Conservation (phyloP, 176 grass and related monocot species). For the Eleusine coracana region DNA sequence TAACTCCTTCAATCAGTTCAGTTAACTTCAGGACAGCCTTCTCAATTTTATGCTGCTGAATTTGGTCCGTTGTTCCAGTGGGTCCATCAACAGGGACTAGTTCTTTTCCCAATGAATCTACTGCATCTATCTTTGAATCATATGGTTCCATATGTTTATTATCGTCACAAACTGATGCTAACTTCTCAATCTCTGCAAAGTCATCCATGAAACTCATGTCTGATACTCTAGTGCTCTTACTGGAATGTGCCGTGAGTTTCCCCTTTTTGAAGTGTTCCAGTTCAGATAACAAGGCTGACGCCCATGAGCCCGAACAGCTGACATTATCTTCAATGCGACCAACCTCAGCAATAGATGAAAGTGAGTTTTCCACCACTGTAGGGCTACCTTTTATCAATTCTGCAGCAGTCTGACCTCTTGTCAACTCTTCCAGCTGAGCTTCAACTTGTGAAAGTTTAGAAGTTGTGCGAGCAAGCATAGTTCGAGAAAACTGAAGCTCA, state of each 20-base stretch:
- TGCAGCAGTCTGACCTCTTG: constrained; percentile 34
- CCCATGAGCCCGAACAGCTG: constrained; percentile 86
- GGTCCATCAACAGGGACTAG: constrained; percentile 49
- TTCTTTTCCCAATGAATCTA: constrained; percentile 47
- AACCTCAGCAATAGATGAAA: constrained; percentile 58
- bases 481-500: constrained; percentile 65
- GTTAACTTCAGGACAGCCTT: constrained; percentile 68
- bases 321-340: constrained; percentile 61
- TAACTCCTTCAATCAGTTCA: constrained; percentile 78
- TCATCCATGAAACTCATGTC: constrained; percentile 99
- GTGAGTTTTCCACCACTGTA: constrained; percentile 43
- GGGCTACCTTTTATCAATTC: constrained; percentile 54
- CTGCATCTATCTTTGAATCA: constrained; percentile 40
- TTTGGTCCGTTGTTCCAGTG: constrained; percentile 33
- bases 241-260: constrained; percentile 62
- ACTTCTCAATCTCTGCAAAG: constrained; percentile 91
- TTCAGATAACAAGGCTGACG: constrained; percentile 86
- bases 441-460: constrained; percentile 78
- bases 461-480: constrained; percentile 61
- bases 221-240: constrained; percentile 77
- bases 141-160: constrained; percentile 40
- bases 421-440: constrained; percentile 63
- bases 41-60: constrained; percentile 43
- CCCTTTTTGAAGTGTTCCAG: constrained; percentile 84
- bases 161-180: constrained; percentile 55